A percentile compares a stretch with the other conserved stretches of the same genome.
phyloP scores from a whole-genome alignment of 2,329 filamentous ascomycete genomes.

The Coniochaeta prunicola region DNA sequence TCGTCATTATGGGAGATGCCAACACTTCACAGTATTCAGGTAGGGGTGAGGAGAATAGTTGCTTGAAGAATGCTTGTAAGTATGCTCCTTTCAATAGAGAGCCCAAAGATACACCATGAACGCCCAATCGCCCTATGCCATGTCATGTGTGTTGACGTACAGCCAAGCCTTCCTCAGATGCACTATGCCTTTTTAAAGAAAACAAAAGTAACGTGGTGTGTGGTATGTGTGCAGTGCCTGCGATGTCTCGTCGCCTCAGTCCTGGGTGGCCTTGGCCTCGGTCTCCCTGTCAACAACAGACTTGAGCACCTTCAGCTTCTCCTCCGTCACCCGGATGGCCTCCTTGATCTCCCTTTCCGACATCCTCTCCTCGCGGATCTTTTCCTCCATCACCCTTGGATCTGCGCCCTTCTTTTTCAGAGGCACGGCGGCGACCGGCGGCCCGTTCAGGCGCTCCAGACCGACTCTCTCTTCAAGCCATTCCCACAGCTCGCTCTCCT shows the following conservation, averaged over 20 bases:
- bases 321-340: constrained; percentile 79
- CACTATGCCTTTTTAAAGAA: neutral
- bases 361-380: constrained; percentile 53
- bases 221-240: neutral
- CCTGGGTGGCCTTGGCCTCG: neutral
- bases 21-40: no score
- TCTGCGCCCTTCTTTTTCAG: constrained; percentile 22
- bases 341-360: constrained; percentile 68
- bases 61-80: neutral
- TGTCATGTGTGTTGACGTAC: neutral
- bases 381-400: constrained; percentile 41
- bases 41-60: no score
- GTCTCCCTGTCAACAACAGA: constrained; percentile 54
- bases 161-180: neutral
- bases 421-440: constrained; percentile 1
- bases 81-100: neutral
- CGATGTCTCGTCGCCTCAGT: neutral
- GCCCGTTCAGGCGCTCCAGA: constrained; percentile 50
- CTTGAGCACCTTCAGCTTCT: constrained; percentile 72
- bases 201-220: neutral
- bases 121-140: neutral
- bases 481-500: constrained; percentile 86
- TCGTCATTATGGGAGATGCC: no score
- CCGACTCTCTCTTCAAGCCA: constrained; percentile 87
- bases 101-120: neutral